Conservation (phyloP, 129 eudicot genomes). For the Tagetes patula region DNA sequence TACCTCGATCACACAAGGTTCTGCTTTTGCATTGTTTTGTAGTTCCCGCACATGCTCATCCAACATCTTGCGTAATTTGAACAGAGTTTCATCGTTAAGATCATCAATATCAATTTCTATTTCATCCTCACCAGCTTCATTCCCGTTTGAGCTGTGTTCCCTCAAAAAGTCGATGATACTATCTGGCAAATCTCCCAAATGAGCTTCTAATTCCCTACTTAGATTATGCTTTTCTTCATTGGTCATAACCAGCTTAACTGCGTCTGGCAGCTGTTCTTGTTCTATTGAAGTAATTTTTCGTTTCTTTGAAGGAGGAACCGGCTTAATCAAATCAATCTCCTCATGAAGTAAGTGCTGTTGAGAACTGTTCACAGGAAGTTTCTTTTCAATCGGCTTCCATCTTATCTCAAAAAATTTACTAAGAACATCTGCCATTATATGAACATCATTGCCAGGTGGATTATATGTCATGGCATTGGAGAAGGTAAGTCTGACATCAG, state of each 20-base stretch:
- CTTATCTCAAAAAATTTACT: conserved; percentile 56
- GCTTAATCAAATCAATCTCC: conserved; percentile 47
- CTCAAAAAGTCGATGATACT: conserved; percentile 56
- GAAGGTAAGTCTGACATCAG: conserved; percentile 78
- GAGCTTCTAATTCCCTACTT: conserved; percentile 57
- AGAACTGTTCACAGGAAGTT: conserved; percentile 38
- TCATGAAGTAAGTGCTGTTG: conserved; percentile 27
- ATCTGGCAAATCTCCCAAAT: conserved; percentile 56
- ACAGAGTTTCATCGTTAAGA: conserved; percentile 55
- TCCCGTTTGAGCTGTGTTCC: conserved; percentile 51
- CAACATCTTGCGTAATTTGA: conserved; percentile 54
- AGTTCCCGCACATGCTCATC: conserved; percentile 56
- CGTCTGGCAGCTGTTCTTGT: conserved; percentile 41
- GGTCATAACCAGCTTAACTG: conserved; percentile 46
- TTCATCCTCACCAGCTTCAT: conserved; percentile 68
- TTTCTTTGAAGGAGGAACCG: conserved; percentile 53
- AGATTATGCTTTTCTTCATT: conserved; percentile 58
- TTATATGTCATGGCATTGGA: conserved; percentile 85
- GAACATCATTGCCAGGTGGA: conserved; percentile 68
- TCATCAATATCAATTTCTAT: conserved; percentile 80
- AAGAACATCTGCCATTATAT: conserved; percentile 63
- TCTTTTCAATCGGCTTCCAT: conserved; percentile 73
- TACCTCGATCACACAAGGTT: conserved; percentile 85
- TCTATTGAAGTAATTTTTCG: conserved; percentile 46
- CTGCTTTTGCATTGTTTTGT: conserved; percentile 44